Evolutionary conservation across 179 eudicot genomes (phyloP), one percentile per base, ranked within the genome.

Genomic region (Heliamphora pulchella): DNA sequence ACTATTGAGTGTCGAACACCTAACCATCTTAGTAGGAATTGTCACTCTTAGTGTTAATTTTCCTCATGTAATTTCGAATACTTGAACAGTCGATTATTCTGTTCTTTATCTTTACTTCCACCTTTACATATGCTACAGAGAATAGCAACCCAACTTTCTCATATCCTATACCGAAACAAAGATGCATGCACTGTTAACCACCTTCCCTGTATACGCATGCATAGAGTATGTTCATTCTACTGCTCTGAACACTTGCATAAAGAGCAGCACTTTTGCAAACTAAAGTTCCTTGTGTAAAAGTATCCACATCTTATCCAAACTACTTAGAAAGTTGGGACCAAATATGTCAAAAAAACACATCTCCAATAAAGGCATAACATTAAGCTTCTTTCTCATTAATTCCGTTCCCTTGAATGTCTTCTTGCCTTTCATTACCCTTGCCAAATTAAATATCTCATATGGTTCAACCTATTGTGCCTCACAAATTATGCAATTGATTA

Each of bases 131-230:
- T 67, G 11, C 71, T 67, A 67, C 31, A 48, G 14, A 41, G 71
- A 67, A 15, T 67, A 31, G 47, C 71, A 66, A 66, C 71, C 11
- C 71, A 13, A 13, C 47, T 66, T 13, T 13, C 47, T 1, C 3
- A 31, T 39, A 67, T 67, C 48, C 70, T 65, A 22, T 65, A 65
- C 46, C 17, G 39, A 65, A 65, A 65, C 46, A 3, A 65, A 0
- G 46, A 65, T 65, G 70, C 41, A 22, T 65, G 31, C 46, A 65
- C 70, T 65, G 70, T 65, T 9, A 65, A 65, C 70, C 70, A 65
- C 10, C 70, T 65, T 31, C 44, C 70, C 11, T 65, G 46, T 65
- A 31, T 65, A 14, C 43, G 71, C 48, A 43, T 67, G 50, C 71
- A 41, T 67, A 67, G 71, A 67, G 11, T 43, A 66, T 2, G 71